Evolutionary conservation across 2,329 filamentous ascomycete genomes (phyloP).

Genomic region (Coniochaeta prunicola): DNA sequence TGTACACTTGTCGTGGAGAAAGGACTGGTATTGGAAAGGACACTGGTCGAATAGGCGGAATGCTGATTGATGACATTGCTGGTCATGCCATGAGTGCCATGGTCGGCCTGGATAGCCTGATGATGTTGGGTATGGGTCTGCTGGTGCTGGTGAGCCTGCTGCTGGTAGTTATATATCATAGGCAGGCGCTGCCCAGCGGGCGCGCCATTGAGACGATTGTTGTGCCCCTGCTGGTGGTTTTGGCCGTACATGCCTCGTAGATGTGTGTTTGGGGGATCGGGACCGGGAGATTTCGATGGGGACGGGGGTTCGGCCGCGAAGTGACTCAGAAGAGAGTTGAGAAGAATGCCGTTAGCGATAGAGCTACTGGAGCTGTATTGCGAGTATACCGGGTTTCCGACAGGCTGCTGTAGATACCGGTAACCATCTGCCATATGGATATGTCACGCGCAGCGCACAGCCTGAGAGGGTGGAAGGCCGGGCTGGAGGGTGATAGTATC

Average conservation of each 20-base stretch:
- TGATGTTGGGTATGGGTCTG: slow-evolving; percentile 59
- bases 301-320: slow-evolving; percentile 21
- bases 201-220: slow-evolving; percentile 68
- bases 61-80: slow-evolving; percentile 51
- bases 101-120: slow-evolving; percentile 51
- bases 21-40: slow-evolving; percentile 57
- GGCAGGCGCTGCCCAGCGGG: slow-evolving; percentile 51
- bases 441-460: slow-evolving; percentile 20
- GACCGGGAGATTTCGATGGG: slow-evolving; percentile 19
- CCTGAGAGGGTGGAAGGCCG: not conserved
- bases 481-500: not conserved
- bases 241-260: slow-evolving; percentile 64
- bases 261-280: slow-evolving; percentile 20
- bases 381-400: slow-evolving; percentile 51
- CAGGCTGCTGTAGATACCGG: slow-evolving; percentile 52
- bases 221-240: slow-evolving; percentile 64
- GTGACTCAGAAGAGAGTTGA: slow-evolving; percentile 25
- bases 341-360: slow-evolving; percentile 23
- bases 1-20: slow-evolving; percentile 48
- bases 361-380: slow-evolving; percentile 41
- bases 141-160: slow-evolving; percentile 56
- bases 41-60: slow-evolving; percentile 53
- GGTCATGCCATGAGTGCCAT: slow-evolving; percentile 46
- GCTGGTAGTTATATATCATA: slow-evolving; percentile 65
- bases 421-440: slow-evolving; percentile 64